A percentile compares a stretch with the other conserved stretches of the same genome.
Evolutionary conservation across 73 alveolate genomes (phyloP).

Genomic region (Effrenium voratum): DNA sequence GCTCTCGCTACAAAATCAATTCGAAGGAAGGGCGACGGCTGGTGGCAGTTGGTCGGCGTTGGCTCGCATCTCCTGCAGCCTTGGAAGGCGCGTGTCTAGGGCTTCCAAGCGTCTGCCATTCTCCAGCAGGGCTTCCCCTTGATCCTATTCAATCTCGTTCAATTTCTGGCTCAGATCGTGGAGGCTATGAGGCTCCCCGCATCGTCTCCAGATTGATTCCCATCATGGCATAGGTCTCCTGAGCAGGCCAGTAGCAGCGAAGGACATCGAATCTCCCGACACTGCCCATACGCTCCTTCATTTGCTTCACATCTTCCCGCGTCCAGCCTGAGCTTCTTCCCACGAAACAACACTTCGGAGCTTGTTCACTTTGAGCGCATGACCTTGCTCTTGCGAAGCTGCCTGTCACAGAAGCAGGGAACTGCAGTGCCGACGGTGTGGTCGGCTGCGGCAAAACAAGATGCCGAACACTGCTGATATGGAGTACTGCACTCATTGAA

Average conservation of each 20-base stretch:
- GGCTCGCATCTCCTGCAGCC: constrained; percentile 88
- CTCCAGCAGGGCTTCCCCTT: too few species aligned
- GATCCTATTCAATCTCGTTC: too few species aligned
- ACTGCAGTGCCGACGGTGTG: too few species aligned
- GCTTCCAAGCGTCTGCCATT: background rate
- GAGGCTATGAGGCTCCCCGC: background rate
- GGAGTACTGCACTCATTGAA: too few species aligned
- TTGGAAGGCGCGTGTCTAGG: background rate
- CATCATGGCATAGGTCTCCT: constrained; percentile 94
- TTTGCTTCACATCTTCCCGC: constrained; percentile 83
- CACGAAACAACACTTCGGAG: background rate
- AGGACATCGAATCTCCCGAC: too few species aligned
- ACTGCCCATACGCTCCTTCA: background rate
- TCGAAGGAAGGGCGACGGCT: too few species aligned
- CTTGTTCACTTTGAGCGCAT: background rate
- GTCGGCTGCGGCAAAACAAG: too few species aligned
- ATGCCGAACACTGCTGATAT: too few species aligned
- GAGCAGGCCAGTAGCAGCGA: too few species aligned
- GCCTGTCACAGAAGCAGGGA: too few species aligned
- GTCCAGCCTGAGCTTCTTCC: constrained; percentile 52
- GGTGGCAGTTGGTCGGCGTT: constrained; percentile 84
- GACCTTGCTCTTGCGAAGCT: constrained; percentile 62
- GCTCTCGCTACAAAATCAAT: too few species aligned
- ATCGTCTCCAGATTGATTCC: constrained; percentile 85
- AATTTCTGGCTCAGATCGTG: too few species aligned